Evolutionary conservation across 1,139 yeast species (phyloP).

Genomic region (Yamadazyma dendronema): DNA sequence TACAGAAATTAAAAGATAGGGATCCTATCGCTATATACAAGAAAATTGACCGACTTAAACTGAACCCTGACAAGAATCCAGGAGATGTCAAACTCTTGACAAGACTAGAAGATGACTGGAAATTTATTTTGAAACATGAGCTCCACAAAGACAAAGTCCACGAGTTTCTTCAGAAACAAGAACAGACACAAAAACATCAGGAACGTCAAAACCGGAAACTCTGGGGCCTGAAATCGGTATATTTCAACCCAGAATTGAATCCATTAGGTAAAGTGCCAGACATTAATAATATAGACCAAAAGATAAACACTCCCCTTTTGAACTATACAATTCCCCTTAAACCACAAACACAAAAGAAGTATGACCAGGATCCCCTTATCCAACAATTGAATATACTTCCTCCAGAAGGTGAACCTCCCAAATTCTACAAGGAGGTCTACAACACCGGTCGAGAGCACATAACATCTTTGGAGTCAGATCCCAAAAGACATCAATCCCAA

Average conservation of each 20-base stretch:
- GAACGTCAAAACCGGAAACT: slow-evolving; percentile 23
- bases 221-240: slow-evolving; percentile 40
- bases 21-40: slow-evolving; percentile 37
- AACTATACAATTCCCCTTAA: slow-evolving; percentile 30
- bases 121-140: slow-evolving; percentile 33
- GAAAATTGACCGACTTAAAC: slow-evolving; percentile 23
- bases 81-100: slow-evolving; percentile 21
- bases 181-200: slow-evolving; percentile 17
- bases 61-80: slow-evolving; percentile 16
- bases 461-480: slow-evolving; percentile 7
- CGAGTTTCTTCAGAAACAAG: slow-evolving; percentile 20
- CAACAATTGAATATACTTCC: slow-evolving; percentile 24
- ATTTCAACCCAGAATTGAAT: slow-evolving; percentile 46
- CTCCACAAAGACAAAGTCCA: slow-evolving; percentile 32
- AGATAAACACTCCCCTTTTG: slow-evolving; percentile 12
- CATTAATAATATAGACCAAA: slow-evolving; percentile 3
- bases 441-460: slow-evolving; percentile 22
- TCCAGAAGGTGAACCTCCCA: slow-evolving; percentile 41
- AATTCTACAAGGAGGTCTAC: slow-evolving; percentile 38
- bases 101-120: slow-evolving; percentile 39
- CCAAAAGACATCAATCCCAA: background rate
- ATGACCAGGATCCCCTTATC: slow-evolving; percentile 30
- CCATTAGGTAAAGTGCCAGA: slow-evolving; percentile 46
- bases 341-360: slow-evolving; percentile 9
- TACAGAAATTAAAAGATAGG: slow-evolving; percentile 23